phyloP scores from a whole-genome alignment of 2,329 filamentous ascomycete genomes.

The Bertia moriformis region DNA sequence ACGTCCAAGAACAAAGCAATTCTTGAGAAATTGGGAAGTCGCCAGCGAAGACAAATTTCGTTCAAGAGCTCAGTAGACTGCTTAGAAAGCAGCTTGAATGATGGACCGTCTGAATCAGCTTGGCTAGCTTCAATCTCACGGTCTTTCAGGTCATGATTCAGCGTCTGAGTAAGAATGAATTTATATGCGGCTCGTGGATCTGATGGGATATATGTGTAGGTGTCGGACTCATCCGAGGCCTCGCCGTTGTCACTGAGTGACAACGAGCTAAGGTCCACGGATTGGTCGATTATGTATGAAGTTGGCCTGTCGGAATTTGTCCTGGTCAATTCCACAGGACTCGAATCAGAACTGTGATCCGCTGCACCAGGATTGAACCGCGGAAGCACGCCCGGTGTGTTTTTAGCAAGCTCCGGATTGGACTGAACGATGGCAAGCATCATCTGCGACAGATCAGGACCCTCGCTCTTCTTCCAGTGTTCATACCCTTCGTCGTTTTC shows the following conservation, averaged over 20 bases:
- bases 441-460: slow-evolving; percentile 57
- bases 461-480: slow-evolving; percentile 56
- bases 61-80: slow-evolving; percentile 52
- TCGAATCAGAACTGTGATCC: background rate
- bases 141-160: slow-evolving; percentile 13
- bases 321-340: slow-evolving; percentile 10
- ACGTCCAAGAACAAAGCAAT: slow-evolving; percentile 55
- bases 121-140: slow-evolving; percentile 17
- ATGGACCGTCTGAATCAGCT: slow-evolving; percentile 10
- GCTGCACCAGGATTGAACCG: slow-evolving; percentile 26
- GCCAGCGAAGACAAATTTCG: slow-evolving; percentile 54
- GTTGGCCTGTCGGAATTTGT: slow-evolving; percentile 10
- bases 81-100: slow-evolving; percentile 27
- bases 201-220: slow-evolving; percentile 56
- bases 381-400: slow-evolving; percentile 30
- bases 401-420: slow-evolving; percentile 53
- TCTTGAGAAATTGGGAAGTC: slow-evolving; percentile 49
- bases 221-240: slow-evolving; percentile 19
- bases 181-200: slow-evolving; percentile 52
- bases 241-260: slow-evolving; percentile 18
- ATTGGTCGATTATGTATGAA: slow-evolving; percentile 28
- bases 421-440: slow-evolving; percentile 57
- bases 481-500: slow-evolving; percentile 59
- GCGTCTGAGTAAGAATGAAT: slow-evolving; percentile 40
- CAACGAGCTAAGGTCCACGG: slow-evolving; percentile 37